A percentile compares a stretch with the other conserved stretches of the same genome.
Conservation (phyloP, 148 eudicot species). For the Rhododendron griersonianum region DNA sequence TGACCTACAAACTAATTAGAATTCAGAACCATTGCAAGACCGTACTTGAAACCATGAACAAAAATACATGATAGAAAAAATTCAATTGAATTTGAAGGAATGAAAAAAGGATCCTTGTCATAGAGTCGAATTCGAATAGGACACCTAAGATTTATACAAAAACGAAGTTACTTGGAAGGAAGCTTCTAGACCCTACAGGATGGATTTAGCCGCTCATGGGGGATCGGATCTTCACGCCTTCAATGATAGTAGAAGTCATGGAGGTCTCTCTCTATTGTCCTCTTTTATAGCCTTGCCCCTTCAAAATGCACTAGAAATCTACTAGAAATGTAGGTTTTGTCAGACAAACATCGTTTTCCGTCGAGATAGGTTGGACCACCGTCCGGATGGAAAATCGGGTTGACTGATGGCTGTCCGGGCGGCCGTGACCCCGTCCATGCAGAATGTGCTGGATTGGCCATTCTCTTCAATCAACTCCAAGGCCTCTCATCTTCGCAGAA, state of each 20-base stretch:
- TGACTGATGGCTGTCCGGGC: neutral
- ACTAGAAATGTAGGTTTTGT: neutral
- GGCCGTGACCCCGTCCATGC: neutral
- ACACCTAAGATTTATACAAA: neutral
- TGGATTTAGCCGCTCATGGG: neutral
- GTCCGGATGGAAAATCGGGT: neutral
- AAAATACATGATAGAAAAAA: neutral
- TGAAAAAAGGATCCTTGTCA: neutral
- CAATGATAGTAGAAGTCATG: neutral
- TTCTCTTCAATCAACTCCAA: neutral
- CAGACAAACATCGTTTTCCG: neutral
- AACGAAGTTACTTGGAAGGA: neutral
- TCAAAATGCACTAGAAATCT: neutral
- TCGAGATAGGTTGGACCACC: neutral
- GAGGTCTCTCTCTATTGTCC: neutral
- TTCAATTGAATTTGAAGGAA: too few species aligned
- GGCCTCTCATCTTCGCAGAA: neutral
- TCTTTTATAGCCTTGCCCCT: neutral
- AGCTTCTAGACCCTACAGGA: neutral
- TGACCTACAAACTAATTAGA: neutral
- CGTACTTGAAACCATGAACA: neutral
- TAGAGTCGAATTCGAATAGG: neutral
- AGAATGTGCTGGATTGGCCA: neutral
- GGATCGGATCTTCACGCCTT: neutral
- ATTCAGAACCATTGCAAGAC: neutral